Evolutionary conservation across 805 yeast genomes (phyloP).

Genomic region (Wickerhamomyces alni): DNA sequence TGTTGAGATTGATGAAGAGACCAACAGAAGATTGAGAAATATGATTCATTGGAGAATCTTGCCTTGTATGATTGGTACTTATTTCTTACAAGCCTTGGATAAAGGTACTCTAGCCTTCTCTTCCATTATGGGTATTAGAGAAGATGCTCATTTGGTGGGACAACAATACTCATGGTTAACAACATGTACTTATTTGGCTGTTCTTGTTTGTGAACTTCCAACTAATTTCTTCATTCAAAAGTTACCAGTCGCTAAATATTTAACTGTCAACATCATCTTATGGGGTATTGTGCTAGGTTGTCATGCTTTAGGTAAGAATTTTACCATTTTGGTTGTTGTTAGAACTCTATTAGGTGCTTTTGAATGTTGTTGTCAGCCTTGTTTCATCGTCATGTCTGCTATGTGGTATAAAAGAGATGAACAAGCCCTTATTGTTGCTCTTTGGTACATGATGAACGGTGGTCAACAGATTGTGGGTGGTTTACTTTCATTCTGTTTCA

Average conservation of each 20-base stretch:
- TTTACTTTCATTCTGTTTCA: slow-evolving; percentile 33
- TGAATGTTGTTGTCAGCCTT: slow-evolving; percentile 48
- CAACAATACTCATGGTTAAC: slow-evolving; percentile 28
- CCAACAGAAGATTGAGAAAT: slow-evolving; percentile 29
- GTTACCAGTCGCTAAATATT: slow-evolving; percentile 42
- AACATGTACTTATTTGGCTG: slow-evolving; percentile 10
- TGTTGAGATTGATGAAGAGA: slow-evolving; percentile 25
- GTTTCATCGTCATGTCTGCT: slow-evolving; percentile 45
- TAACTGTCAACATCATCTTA: slow-evolving; percentile 34
- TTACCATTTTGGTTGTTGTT: slow-evolving; percentile 43
- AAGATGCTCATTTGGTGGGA: slow-evolving; percentile 34
- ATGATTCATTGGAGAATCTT: slow-evolving; percentile 42
- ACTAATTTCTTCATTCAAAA: slow-evolving; percentile 35
- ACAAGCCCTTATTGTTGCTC: slow-evolving; percentile 41
- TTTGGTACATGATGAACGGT: slow-evolving; percentile 48
- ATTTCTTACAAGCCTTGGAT: slow-evolving; percentile 35
- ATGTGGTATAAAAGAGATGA: slow-evolving; percentile 52
- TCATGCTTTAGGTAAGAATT: slow-evolving; percentile 40
- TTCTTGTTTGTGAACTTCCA: slow-evolving; percentile 8
- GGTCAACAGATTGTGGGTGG: slow-evolving; percentile 37
- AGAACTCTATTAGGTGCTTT: slow-evolving; percentile 43
- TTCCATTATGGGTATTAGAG: slow-evolving; percentile 36
- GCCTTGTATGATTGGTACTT: slow-evolving; percentile 26
- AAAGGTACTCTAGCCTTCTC: slow-evolving; percentile 36
- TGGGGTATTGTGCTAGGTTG: slow-evolving; percentile 45